Evolutionary conservation across 495 filamentous ascomycete genomes (phyloP).

Genomic region (Platismatia glauca): DNA sequence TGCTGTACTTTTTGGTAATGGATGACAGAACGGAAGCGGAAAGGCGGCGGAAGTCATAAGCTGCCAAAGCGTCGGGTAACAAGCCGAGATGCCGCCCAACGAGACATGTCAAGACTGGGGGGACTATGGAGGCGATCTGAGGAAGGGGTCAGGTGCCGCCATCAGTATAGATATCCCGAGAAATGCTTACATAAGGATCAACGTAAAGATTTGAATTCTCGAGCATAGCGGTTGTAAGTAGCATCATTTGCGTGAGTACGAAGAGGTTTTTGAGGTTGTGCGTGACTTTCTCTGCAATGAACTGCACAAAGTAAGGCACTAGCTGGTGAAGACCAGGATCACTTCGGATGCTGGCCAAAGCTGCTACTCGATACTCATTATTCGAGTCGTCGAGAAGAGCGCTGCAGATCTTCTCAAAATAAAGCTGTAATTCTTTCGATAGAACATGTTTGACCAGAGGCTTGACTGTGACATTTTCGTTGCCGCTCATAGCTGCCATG

Average conservation of each 20-base stretch:
- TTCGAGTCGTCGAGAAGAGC: constrained; percentile 77
- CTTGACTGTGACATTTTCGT: constrained; percentile 72
- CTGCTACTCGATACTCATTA: constrained; percentile 78
- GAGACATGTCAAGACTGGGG: constrained; percentile 83
- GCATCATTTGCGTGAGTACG: constrained; percentile 80
- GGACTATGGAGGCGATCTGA: constrained; percentile 65
- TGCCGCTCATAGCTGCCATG: constrained; percentile 71
- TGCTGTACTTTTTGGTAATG: constrained; percentile 65
- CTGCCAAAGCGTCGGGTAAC: constrained; percentile 42
- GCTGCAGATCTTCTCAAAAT: constrained; percentile 86
- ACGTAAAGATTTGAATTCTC: constrained; percentile 75
- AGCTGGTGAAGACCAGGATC: constrained; percentile 93
- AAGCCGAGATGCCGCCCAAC: constrained; percentile 74
- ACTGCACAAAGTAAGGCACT: constrained; percentile 90
- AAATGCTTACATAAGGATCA: constrained; percentile 64
- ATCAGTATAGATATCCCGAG: not conserved
- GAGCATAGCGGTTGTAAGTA: constrained; percentile 71
- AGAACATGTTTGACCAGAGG: constrained; percentile 91
- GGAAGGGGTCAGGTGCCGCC: constrained; percentile 14
- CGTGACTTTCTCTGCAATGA: constrained; percentile 88
- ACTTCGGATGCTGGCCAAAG: constrained; percentile 66
- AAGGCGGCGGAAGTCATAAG: constrained; percentile 75
- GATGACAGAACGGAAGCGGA: constrained; percentile 67
- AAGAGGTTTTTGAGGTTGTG: constrained; percentile 82
- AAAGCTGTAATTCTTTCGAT: constrained; percentile 90